Conservation (phyloP, 2,329 filamentous ascomycete genomes). For the Fusarium robinianum region DNA sequence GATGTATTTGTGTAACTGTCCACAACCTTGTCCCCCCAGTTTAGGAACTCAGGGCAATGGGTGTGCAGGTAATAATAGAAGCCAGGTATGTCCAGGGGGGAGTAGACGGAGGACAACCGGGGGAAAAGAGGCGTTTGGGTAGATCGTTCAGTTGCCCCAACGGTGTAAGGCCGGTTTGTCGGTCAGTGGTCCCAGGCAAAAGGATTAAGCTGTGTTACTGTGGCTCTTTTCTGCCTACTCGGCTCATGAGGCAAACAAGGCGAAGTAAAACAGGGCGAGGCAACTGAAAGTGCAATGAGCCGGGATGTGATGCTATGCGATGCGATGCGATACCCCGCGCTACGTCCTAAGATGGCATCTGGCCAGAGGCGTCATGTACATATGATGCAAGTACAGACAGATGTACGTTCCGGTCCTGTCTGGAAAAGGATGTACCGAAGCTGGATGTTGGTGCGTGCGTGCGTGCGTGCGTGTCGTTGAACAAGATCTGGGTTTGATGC, state of each 20-base stretch:
- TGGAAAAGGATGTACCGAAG: no score
- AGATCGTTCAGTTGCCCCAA: constrained; percentile 5
- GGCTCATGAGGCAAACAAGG: constrained; percentile 15
- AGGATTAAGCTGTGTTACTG: constrained; percentile 25
- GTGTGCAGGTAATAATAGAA: no score
- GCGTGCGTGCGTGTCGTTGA: constrained; percentile 20
- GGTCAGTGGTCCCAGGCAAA: constrained; percentile 22
- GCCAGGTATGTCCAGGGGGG: no score
- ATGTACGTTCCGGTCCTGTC: constrained; percentile 14
- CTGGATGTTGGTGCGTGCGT: constrained; percentile 7
- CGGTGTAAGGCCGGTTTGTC: constrained; percentile 13
- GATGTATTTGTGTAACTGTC: no score
- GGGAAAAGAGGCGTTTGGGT: constrained; percentile 18
- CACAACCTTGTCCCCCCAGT: no score
- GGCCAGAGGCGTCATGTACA: constrained; percentile 26
- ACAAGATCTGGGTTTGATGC: constrained; percentile 27
- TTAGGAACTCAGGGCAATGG: no score
- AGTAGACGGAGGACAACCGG: no score
- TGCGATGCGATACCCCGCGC: constrained; percentile 27
- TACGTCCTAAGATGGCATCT: constrained; percentile 23
- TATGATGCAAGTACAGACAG: constrained; percentile 8
- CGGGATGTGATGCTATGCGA: constrained; percentile 21
- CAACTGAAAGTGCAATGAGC: constrained; percentile 10
- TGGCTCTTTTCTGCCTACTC: constrained; percentile 20
- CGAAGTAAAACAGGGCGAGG: constrained; percentile 13